Evolutionary conservation across 805 yeast species (phyloP), one percentile per base, ranked within the genome.

Genomic region (Ogataea nitratoaversa): DNA sequence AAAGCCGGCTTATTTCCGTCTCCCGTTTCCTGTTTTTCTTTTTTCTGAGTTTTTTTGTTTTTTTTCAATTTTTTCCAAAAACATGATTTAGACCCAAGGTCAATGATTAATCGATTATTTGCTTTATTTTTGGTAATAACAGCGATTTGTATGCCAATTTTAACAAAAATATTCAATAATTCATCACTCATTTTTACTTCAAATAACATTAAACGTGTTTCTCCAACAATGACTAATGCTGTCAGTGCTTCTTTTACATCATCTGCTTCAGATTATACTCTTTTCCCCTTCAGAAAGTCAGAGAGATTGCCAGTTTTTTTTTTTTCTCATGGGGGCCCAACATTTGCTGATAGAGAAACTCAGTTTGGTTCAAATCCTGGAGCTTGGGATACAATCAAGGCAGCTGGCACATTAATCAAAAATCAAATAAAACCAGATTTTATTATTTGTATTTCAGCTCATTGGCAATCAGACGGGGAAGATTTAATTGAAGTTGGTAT

Each of bases 251-350:
- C 32, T 11, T 11, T 19, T 18, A 19, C 14, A 3, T 13, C 12
- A 17, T 8, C 23, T 3, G 16, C 30, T 9, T 19, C 19, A 11
- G 13, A 8, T n/a, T 12, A 6, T 16, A 27, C 39, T 2, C 2
- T 24, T n/a, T 28, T 36, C 25, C 17, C 11, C 14, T 52, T 54
- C 35, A 47, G 42, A 8, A 37, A 46, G 24, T 41, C 54, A 14
- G 35, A 27, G 4, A 47, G 60, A 8, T 36, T 56, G 20, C 91
- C 93, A 6, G 73, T 79, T 1, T 82, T 64, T 56, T 86, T 84
- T 59, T 56, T 84, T 32, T 78, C 87, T n/a, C 95, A 85, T 62
- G 95, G 95, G 7, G 93, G 90, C 0, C 95, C 95, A 7, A 78
- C 84, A 1, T 83, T 85, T 57, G 75, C 84, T 68, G 80, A 82